These are phyloP conservation scores for Chrysanthemum makinoi DNA, from an alignment of 129 eudicot genomes.

Conservation along the genomic window DNA sequence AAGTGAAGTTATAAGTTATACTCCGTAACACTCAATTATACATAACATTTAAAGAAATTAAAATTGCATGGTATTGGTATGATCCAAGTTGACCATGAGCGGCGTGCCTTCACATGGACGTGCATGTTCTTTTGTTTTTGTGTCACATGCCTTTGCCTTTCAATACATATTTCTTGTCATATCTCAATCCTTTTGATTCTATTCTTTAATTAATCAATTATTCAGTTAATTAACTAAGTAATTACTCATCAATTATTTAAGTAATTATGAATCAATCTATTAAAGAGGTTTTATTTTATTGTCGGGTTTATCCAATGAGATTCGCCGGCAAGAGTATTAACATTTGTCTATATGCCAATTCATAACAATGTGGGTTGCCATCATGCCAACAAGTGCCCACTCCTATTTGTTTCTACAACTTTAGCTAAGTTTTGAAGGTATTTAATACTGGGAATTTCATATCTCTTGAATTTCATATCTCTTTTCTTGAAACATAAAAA, in stretches of 20 bases:
- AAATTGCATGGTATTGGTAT: slow-evolving; percentile 27
- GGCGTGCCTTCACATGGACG: slow-evolving; percentile 38
- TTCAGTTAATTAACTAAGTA: not conserved
- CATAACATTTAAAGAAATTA: not conserved
- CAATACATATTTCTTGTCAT: slow-evolving; percentile 6
- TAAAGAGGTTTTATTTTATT: not conserved
- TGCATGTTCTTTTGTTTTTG: slow-evolving; percentile 41
- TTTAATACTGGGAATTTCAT: too few relatives aligned
- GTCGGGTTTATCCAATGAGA: slow-evolving; percentile 33
- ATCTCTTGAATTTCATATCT: too few relatives aligned
- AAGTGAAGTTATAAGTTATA: not conserved
- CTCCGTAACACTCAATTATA: too few relatives aligned
- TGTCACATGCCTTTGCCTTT: slow-evolving; percentile 38
- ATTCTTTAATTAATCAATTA: not conserved
- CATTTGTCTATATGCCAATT: not conserved
- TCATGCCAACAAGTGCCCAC: slow-evolving; percentile 18
- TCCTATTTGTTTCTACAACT: slow-evolving; percentile 10
- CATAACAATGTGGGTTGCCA: slow-evolving; percentile 24
- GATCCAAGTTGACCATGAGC: slow-evolving; percentile 31
- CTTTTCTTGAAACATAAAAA: too few relatives aligned
- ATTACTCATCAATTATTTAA: not conserved
- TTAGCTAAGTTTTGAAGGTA: not conserved
- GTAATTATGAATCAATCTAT: too few relatives aligned
- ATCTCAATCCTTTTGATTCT: slow-evolving; percentile 21
- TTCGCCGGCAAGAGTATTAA: slow-evolving; percentile 21